Evolutionary conservation across 345 rosid species (phyloP), one percentile per base, ranked within the genome.

Genomic region (Salix suchowensis): DNA sequence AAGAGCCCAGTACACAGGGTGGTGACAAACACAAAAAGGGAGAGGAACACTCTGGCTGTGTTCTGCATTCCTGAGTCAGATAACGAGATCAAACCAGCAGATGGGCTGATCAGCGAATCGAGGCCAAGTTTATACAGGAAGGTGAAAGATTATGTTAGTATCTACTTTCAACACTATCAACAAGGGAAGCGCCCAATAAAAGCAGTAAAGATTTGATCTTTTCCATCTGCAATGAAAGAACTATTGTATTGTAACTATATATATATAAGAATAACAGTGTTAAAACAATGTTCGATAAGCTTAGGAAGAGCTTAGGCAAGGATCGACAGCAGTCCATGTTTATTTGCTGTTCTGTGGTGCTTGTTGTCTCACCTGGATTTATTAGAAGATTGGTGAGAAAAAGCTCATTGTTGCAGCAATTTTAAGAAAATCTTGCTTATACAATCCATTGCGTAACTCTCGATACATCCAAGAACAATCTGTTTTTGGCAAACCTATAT

Each of bases 1-100:
- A 89, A 88, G 85, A 89, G 91, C 72, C 76, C 76, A 70, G 84
- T 13, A 70, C 83, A 50, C 88, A 85, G 89, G 67, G 93, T 82
- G 74, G 80, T 85, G 80, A 86, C 90, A 1, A 86, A 86, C 79
- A 70, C 77, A 4, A 86, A 84, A 71, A 87, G 73, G 48, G 86
- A 86, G 77, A 85, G 93, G 70, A 77, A 80, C 54, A 84, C 88
- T 30, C 50, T 89, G n/a, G 92, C 91, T 18, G 83, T 84, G 3
- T 88, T 89, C 83, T 85, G 81, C 68, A 1, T 77, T 36, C 91
- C 89, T 3, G 81, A 81, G 19, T 30, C 85, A 7, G 82, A 86
- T 10, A 72, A 52, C 46, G 82, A 73, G 55, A 67, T 79, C 46
- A 61, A 73, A 74, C 77, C 74, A 11, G 82, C 55, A 10, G 78